Evolutionary conservation across 179 eudicot species (phyloP), one percentile per base, ranked within the genome.

Genomic region (Amaranthus tricolor): DNA sequence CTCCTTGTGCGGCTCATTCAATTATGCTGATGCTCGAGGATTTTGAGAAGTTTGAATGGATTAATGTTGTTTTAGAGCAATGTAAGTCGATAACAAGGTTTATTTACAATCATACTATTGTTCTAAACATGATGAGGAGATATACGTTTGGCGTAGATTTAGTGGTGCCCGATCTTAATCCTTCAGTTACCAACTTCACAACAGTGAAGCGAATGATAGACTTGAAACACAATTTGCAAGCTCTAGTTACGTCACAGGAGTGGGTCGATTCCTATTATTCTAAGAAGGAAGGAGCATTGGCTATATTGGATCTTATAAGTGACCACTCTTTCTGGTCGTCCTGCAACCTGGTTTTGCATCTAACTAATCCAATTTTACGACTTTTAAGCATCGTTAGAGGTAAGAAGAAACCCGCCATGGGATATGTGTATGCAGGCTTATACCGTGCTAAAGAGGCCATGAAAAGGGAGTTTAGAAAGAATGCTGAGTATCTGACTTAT

Each of bases 201-300:
- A 89, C 98, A 20, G 62, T 94, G 65, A 95, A 89, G 80, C 76
- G 92, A 68, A 87, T 95, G 85, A 83, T 89, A 21, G 77, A 83
- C 74, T 84, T 90, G 51, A 92, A 86, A 79, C 93, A 89, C 81
- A 86, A 88, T 84, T 84, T 95, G 84, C 92, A 89, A 66, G 89
- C 93, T 62, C 82, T 92, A 82, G 90, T 95, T 77, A 90, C 97
- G 9, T 92, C 99, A 51, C 97, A 89, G 81, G 99, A 95, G 76
- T 95, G 99, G 99, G 87, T 90, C 80, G 91, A 89, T 74, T 90
- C 96, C 55, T 88, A 86, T 62, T 91, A 85, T 76, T 92, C 97
- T 11, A 92, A 92, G 76, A 87, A 79, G 61, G 80, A 87, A 54
- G 97, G 85, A 56, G 99, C 91, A 24, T 81, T 85, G 76, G 86